Base-by-base conservation (phyloP, 2,329 filamentous ascomycete species). In the Sarocladium oryzae region DNA sequence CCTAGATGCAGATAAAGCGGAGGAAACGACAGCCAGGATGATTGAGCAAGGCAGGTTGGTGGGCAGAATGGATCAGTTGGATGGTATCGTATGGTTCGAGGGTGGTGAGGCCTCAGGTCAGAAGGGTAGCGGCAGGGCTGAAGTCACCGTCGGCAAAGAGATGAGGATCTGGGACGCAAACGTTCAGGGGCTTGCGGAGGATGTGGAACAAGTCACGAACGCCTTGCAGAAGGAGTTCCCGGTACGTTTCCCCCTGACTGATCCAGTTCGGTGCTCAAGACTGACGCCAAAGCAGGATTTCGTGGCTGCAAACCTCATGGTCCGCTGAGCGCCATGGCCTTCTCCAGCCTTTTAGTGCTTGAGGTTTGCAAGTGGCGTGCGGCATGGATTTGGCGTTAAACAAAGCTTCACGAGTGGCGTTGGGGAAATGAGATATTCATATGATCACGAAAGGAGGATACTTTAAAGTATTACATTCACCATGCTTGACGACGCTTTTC, bases 51-150 rank as follows among this genome's bases (percentile, higher is more conserved):
- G 89, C 9, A 83, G 93, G 28, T 70, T 99, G 49, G 81, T 86
- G 2, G 93, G 92, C 7, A 84, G 86, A 52, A 97, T 99, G 61
- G 92, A 99, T 68, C 93, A 99, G 73, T 91, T 99, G 52, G 88
- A 90, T 52, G 79, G 86, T 13, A 73, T 91, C 10, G 91, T 99
- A 54, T 90, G 84, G 72, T 99, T 99, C 64, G 88, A 93, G 68
- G 75, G 69, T 62, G 82, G 82, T 28, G 85, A 89, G 61, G 84
- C 82, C 7, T 84, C 81, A 2, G 85, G 83, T 1, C 77, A 85
- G 64, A 83, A 83, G 61, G 81, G 82, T 51, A 87, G 81, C 53
- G 78, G 81, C n/a, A 76, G 81, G 24, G 81, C 84, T 45, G 79
- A 81, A 52, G 77, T 79, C 18, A 67, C 79, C 3, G 78, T 84